A percentile compares a stretch with the other conserved stretches of the same genome.
These are phyloP conservation scores for Amanita pallidorosea DNA, from an alignment of 768 basidiomycete species.

Conservation along the genomic window DNA sequence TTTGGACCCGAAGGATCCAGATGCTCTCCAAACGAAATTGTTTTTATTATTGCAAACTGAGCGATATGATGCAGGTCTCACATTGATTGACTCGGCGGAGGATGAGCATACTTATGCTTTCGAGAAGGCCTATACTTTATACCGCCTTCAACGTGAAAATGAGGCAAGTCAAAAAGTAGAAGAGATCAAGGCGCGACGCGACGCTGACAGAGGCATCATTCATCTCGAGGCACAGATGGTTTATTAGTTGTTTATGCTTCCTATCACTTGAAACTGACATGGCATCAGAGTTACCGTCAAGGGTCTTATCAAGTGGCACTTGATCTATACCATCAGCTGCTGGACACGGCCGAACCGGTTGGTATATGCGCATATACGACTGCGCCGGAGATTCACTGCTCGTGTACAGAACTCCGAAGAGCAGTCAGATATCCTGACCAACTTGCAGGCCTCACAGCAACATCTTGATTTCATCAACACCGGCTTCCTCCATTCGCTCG, in stretches of 20 bases:
- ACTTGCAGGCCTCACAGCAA: constrained; percentile 70
- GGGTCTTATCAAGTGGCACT: constrained; percentile 66
- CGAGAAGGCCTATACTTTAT: constrained; percentile 76
- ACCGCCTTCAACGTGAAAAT: constrained; percentile 67
- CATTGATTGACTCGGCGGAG: constrained; percentile 33
- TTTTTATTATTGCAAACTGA: constrained; percentile 84
- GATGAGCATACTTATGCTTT: constrained; percentile 30
- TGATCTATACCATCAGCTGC: constrained; percentile 70
- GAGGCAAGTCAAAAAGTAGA: constrained; percentile 51
- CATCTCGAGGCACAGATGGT: constrained; percentile 89
- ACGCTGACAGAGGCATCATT: constrained; percentile 47
- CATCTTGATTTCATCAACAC: constrained; percentile 79
- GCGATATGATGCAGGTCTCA: constrained; percentile 61
- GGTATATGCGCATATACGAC: constrained; percentile 16
- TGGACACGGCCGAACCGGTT: constrained; percentile 72
- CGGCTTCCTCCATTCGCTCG: constrained; percentile 56
- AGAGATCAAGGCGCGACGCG: constrained; percentile 32
- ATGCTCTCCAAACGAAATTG: constrained; percentile 76
- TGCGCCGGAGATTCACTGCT: background rate
- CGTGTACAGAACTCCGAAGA: constrained; percentile 67
- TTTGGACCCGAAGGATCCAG: constrained; percentile 52
- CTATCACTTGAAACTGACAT: constrained; percentile 5
- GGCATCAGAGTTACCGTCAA: constrained; percentile 60
- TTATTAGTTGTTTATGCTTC: background rate
- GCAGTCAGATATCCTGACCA: constrained; percentile 77